Evolutionary conservation across 1,284 basidiomycete species (phyloP), one percentile per base, ranked within the genome.

Genomic region (Phenoliferia sp.): DNA sequence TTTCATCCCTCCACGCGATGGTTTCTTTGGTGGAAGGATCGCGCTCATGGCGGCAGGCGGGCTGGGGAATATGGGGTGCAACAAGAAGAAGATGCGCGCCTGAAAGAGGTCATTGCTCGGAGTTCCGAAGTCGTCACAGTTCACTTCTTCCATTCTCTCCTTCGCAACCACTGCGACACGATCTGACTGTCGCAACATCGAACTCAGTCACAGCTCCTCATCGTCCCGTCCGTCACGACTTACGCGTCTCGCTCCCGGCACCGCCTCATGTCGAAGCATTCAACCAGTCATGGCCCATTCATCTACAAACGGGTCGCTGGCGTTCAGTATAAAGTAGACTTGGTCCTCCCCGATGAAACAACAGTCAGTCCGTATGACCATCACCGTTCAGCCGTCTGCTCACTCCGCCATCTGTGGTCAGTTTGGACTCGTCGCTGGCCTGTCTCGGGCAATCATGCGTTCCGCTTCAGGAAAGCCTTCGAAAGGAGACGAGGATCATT

Each of bases 21-120:
- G 69, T 50, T 63, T 64, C 52, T 72, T 72, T 6, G 71, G 69
- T 12, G 71, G 71, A 3, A 72, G 16, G 22, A 72, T 69, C 3
- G 72, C 70, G 34, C 64, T 66, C 65, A 69, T 69, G 34, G 3
- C 44, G 28, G n/a, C n/a, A n/a, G n/a, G n/a, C n/a, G n/a, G n/a
- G n/a, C n/a, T n/a, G n/a, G n/a, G n/a, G n/a, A n/a, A n/a, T n/a
- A n/a, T n/a, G n/a, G n/a, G n/a, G n/a, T n/a, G n/a, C n/a, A n/a
- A n/a, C n/a, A n/a, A n/a, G n/a, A n/a, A n/a, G n/a, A 44, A 44
- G 15, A 12, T 22, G 15, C 22, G 10, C 26, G 48, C 34, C 50
- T n/a, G 19, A 35, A 26, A 15, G 19, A 22, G n/a, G 34, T 17
- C 28, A 44, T 10, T 26, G 16, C 19, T 16, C n/a, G 22, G 26